These are phyloP conservation scores for Aspergillus neoniger DNA, from an alignment of 2,329 filamentous ascomycete species.

Conservation along the genomic window DNA sequence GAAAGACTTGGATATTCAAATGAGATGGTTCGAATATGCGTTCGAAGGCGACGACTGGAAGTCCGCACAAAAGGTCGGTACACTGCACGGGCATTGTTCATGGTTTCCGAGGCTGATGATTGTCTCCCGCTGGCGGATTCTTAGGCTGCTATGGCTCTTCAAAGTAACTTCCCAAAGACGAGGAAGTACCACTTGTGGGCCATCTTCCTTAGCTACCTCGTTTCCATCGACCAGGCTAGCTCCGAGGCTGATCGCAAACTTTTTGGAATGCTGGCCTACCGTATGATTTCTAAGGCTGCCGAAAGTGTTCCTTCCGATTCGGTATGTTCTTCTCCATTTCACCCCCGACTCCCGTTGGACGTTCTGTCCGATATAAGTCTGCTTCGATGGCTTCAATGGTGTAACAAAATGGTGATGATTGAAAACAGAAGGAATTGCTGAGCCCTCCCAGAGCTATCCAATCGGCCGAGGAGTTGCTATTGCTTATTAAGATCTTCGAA, in stretches of 20 bases:
- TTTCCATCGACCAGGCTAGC: constrained; percentile 38
- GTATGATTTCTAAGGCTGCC: constrained; percentile 52
- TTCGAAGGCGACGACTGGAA: constrained; percentile 48
- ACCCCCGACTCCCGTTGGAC: not conserved
- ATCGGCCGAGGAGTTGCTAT: constrained; percentile 48
- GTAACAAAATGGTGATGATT: constrained; percentile 24
- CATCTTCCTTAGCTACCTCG: constrained; percentile 49
- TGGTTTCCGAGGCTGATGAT: constrained; percentile 2
- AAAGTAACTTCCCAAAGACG: constrained; percentile 51
- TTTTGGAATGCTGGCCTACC: constrained; percentile 54
- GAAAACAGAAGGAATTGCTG: constrained; percentile 42
- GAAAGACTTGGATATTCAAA: constrained; percentile 46
- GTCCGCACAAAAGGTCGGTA: constrained; percentile 52
- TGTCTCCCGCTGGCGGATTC: constrained; percentile 8
- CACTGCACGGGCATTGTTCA: not conserved
- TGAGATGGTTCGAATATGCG: constrained; percentile 47
- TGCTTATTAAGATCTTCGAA: constrained; percentile 48
- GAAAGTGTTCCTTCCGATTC: constrained; percentile 46
- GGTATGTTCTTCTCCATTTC: constrained; percentile 33
- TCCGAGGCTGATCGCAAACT: constrained; percentile 48
- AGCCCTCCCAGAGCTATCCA: constrained; percentile 48
- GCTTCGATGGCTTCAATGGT: constrained; percentile 1
- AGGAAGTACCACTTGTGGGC: constrained; percentile 54
- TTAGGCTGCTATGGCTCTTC: constrained; percentile 53
- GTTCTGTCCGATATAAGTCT: too few species aligned